Base-by-base conservation (phyloP, 2,329 filamentous ascomycete species). In the Aspergillus sp. region DNA sequence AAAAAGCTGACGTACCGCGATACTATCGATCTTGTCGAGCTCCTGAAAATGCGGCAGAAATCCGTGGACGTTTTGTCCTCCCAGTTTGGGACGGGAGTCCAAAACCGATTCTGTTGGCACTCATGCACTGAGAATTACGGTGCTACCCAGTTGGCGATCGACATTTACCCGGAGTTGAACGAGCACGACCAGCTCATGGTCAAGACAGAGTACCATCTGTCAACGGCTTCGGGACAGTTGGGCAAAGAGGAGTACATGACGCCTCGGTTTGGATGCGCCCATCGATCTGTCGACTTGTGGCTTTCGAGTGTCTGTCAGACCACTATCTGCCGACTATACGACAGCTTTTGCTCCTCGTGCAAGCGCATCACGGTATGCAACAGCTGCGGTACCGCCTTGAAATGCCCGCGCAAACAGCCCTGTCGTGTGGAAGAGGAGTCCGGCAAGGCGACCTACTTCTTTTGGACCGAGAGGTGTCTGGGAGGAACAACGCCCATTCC, bases 241-340 rank as follows among this genome's bases (percentile, higher is more conserved):
- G 70, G 68, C 8, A 72, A 70, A 55, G 67, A 72, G 52, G 65
- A 70, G 41, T 61, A 58, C 32, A 71, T 73, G 58, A 71, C 70
- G 8, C 64, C 70, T n/a, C 67, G 70, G 2, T 72, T 73, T 47
- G 70, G 70, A 41, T 73, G 70, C 45, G 69, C 70, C 17, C 70
- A 73, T 54, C 62, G 70, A 47, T 73, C 70, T 0, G 59, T 72
- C 47, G 70, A 73, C 53, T 54, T 73, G n/a, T 73, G 70, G 70
- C 50, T 73, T 14, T 68, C 69, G 6, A 69, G 69, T 45, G 68
- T 71, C 35, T 68, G 70, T 32, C 70, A 73, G 52, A 68, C 67
- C 11, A 65, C 65, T 1, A 60, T 71, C 51, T 73, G 70, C 43
- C 67, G 65, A 20, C 57, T 66, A 8, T 63, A 67, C 48, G 67